Evolutionary conservation across 352 stramenopile species (phyloP), one percentile per base, ranked within the genome.

Genomic region (Pilasporangium apinafurcum): DNA sequence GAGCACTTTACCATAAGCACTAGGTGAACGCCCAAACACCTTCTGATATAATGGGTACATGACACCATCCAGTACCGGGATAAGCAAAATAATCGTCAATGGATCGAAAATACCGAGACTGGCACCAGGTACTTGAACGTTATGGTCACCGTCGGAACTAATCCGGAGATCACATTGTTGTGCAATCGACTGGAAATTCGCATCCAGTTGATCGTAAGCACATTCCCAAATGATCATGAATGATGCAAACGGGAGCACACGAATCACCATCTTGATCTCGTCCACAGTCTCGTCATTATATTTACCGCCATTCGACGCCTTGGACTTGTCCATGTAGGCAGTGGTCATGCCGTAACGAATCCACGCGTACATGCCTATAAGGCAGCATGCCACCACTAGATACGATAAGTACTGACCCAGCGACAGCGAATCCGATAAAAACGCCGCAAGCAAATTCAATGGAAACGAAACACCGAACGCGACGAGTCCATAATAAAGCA

Each of bases 151-250:
- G 30, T 79, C 56, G 3, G 56, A 37, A 8, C 56, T 61, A 5
- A 91, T 14, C 0, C 82, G 82, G 0, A 90, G 59, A 34, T 93
- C 82, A 25, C 75, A 90, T 53, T 93, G 82, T 57, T 93, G 82
- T 7, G 82, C 68, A 30, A 93, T 93, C 0, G 74, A 89, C 63
- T 93, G 82, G 44, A 93, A 93, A 35, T 93, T 93, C 25, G 82
- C 82, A 38, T 93, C 82, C 13, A 91, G 50, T 44, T 93, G 82
- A 53, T 91, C 82, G 60, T 89, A 93, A 14, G 79, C 77, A 32
- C 78, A 91, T 49, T 91, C 75, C 82, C 82, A 93, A 60, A 91
- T 86, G 62, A 93, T 87, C 69, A 87, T 90, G 53, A 91, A 93
- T n/a, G 68, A 85, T 34, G 82, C 78, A 44, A 93, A 93, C 4